A percentile compares a stretch with the other conserved stretches of the same genome.
phyloP scores from a whole-genome alignment of 1,139 yeast species.

The Entelexis paramagnoliae region DNA sequence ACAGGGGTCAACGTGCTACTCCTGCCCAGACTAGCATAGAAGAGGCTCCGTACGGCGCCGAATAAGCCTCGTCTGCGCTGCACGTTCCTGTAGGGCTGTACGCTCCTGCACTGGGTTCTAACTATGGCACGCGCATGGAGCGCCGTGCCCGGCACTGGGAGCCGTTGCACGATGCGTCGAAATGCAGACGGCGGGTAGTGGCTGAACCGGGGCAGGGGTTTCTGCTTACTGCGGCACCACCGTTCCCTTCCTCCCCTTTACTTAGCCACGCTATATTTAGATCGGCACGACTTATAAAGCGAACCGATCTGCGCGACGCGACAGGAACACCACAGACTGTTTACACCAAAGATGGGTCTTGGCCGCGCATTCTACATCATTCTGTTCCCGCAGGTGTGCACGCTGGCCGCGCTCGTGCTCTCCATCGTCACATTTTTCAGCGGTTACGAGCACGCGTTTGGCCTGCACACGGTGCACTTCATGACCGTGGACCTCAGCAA shows the following conservation, averaged over 20 bases:
- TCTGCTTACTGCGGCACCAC: not conserved
- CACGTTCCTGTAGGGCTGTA: too few species aligned
- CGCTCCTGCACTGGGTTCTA: too few species aligned
- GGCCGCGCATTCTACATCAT: constrained; percentile 31
- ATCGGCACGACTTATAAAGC: not conserved
- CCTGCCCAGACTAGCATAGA: too few species aligned
- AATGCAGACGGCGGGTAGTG: not conserved
- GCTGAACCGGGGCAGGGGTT: not conserved
- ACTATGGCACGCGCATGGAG: too few species aligned
- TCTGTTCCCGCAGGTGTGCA: constrained; percentile 34
- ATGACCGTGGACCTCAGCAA: constrained; percentile 36
- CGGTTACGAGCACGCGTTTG: constrained; percentile 31
- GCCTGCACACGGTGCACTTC: constrained; percentile 36
- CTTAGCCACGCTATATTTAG: constrained; percentile 15
- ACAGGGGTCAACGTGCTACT: too few species aligned
- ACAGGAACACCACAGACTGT: not conserved
- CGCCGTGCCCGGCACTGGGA: too few species aligned
- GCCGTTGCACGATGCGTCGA: not conserved
- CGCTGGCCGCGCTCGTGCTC: constrained; percentile 35
- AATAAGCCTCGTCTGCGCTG: too few species aligned
- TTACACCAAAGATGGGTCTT: constrained; percentile 20
- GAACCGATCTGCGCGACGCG: not conserved
- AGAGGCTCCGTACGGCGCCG: too few species aligned
- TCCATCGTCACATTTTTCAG: constrained; percentile 38
- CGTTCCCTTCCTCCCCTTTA: not conserved